Conservation (phyloP, 805 yeast species). For the Metschnikowia proteae region DNA sequence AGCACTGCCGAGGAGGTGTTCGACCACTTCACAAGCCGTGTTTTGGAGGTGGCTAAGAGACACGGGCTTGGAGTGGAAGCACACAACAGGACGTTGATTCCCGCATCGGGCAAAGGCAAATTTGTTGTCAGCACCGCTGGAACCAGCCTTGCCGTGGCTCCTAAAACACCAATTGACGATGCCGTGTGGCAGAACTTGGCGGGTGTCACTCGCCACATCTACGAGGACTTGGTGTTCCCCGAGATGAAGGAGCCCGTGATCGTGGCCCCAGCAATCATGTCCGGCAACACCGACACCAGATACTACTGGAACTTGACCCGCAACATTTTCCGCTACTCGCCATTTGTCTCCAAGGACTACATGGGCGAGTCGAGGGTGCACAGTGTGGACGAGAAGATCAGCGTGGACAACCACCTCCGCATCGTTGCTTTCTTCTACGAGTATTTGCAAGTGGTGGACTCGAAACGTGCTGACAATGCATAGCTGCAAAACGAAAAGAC, state of each 20-base stretch:
- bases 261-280: conserved; percentile 47
- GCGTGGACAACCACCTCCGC: conserved; percentile 32
- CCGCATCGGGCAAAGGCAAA: conserved; percentile 36
- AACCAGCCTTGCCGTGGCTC: conserved; percentile 47
- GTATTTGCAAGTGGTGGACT: conserved; percentile 22
- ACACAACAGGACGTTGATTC: conserved; percentile 24
- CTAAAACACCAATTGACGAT: conserved; percentile 41
- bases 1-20: conserved; percentile 43
- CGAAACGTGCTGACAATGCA: conserved; percentile 6
- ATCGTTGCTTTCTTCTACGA: conserved; percentile 35
- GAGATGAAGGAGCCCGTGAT: conserved; percentile 30
- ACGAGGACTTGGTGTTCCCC: conserved; percentile 21
- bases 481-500: neutral
- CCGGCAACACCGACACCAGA: conserved; percentile 63
- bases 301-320: conserved; percentile 54
- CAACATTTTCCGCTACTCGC: conserved; percentile 50
- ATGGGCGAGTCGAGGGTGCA: conserved; percentile 24
- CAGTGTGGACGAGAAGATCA: conserved; percentile 35
- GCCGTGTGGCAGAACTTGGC: conserved; percentile 17
- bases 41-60: conserved; percentile 41
- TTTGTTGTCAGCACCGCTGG: conserved; percentile 31
- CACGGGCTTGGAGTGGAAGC: conserved; percentile 47
- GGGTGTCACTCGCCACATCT: conserved; percentile 18
- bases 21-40: conserved; percentile 35
- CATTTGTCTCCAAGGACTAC: conserved; percentile 16